Base-by-base conservation (phyloP, 352 stramenopile genomes). In the Phytophthora cactorum region DNA sequence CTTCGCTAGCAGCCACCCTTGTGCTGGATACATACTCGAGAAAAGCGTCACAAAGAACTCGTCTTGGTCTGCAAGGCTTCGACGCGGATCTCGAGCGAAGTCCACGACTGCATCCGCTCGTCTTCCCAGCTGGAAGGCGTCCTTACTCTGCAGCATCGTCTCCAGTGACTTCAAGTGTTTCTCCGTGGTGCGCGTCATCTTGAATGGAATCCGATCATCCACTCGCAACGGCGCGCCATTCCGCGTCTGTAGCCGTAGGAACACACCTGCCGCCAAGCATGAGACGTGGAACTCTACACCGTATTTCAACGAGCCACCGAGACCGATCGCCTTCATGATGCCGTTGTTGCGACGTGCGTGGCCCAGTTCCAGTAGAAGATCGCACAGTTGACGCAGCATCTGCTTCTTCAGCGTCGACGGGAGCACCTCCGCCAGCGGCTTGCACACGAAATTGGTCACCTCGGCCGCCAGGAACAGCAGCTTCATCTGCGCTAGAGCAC, bases 21-120 rank as follows among this genome's bases (percentile, higher is more conserved):
- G 84, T 29, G 81, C 80, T 22, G 89, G 87, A 68, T 93, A 96
- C 64, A 94, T 90, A 41, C 87, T 86, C 15, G 84, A 90, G 49
- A 96, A 93, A 32, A 96, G 70, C 32, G 84, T 91, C 46, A 92
- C 82, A 49, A 93, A 93, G 60, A 94, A 93, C 70, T 93, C 87
- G 56, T 94, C 87, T 55, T 94, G 86, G 72, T 96, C 89, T 5
- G 81, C 84, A 14, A 96, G 82, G 55, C 85, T 93, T 49, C 84
- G 84, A 43, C 74, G 76, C 3, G 87, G 70, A 63, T 84, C 81
- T 60, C 75, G 76, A 54, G 89, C 61, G 38, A 96, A 94, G 17
- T 74, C 65, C n/a, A 95, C 61, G 47, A 95, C 65, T 50, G 77
- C 83, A 66, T 96, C 88, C 55, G 87, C 88, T 17, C 87, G 82